Conservation (phyloP, 176 grass and related monocot genomes). For the Ensete glaucum region DNA sequence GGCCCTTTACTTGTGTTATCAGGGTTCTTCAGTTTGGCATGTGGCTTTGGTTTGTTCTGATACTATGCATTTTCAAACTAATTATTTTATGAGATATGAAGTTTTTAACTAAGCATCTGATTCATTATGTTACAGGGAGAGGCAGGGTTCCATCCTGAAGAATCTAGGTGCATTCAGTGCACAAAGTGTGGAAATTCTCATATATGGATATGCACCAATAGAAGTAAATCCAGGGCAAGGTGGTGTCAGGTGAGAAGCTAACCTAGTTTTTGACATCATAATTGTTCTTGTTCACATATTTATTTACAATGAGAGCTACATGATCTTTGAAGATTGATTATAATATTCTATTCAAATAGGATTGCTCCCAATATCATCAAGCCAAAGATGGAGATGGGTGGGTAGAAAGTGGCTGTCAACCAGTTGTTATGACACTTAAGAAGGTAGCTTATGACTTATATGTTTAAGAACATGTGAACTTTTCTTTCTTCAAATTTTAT, state of each 20-base stretch:
- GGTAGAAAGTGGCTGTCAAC: constrained; percentile 73
- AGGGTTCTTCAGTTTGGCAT: background rate
- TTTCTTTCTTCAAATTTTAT: too few species aligned
- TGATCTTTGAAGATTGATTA: constrained; percentile 16
- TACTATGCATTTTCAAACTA: background rate
- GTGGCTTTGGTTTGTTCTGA: background rate
- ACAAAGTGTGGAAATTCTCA: constrained; percentile 97
- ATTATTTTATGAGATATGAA: background rate
- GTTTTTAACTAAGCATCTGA: background rate
- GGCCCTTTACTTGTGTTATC: background rate
- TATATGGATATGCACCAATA: constrained; percentile 93
- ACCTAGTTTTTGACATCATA: constrained; percentile 5
- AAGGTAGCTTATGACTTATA: constrained; percentile 36
- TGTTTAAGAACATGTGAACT: background rate
- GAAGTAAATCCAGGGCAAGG: constrained; percentile 85
- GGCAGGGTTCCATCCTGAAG: constrained; percentile 77
- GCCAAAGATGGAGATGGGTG: constrained; percentile 99
- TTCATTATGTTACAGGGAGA: constrained; percentile 44
- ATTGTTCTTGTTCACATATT: background rate
- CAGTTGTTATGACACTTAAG: constrained; percentile 31
- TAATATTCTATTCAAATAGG: constrained; percentile 26
- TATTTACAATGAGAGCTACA: background rate
- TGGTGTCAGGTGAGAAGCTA: constrained; percentile 73
- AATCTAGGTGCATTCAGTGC: constrained; percentile 94
- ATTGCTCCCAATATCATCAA: constrained; percentile 77